Evolutionary conservation across 2,329 filamentous ascomycete species (phyloP).

Genomic region (Zasmidium angulare): DNA sequence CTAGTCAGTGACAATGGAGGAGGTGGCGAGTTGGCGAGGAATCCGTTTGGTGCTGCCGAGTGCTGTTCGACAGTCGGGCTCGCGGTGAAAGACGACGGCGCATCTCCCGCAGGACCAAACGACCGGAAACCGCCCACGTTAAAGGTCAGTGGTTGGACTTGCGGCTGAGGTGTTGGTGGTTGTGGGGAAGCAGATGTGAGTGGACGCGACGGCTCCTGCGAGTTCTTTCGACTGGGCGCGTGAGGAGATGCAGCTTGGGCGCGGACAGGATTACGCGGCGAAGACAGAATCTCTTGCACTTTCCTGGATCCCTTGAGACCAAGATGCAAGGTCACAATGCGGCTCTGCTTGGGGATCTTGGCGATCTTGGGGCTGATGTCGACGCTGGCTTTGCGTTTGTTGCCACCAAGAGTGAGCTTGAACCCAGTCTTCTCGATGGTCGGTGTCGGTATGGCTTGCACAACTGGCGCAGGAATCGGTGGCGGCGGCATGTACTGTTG

Average conservation of each 20-base stretch:
- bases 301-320: conserved; percentile 15
- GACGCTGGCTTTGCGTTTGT: conserved; percentile 30
- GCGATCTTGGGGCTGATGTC: conserved; percentile 26
- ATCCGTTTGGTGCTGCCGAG: conserved; percentile 7
- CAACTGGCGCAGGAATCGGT: conserved; percentile 1
- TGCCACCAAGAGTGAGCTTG: conserved; percentile 27
- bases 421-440: conserved; percentile 24
- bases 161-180: not conserved
- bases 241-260: not conserved
- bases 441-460: conserved; percentile 8
- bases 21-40: conserved; percentile 13
- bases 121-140: conserved; percentile 31
- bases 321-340: conserved; percentile 12
- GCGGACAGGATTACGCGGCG: conserved; percentile 13
- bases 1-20: conserved; percentile 16
- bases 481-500: conserved; percentile 17
- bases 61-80: conserved; percentile 2
- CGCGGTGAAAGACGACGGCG: conserved; percentile 5
- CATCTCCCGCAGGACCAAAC: conserved; percentile 10
- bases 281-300: conserved; percentile 22
- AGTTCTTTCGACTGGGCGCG: not conserved
- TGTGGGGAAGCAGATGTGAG: not conserved
- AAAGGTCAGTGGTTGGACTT: conserved; percentile 16
- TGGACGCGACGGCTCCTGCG: conserved; percentile 8
- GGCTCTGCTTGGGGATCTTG: conserved; percentile 25